A percentile compares a stretch with the other conserved stretches of the same genome.
These are phyloP conservation scores for Alternaria viburni DNA, from an alignment of 2,329 filamentous ascomycete genomes.

Conservation along the genomic window DNA sequence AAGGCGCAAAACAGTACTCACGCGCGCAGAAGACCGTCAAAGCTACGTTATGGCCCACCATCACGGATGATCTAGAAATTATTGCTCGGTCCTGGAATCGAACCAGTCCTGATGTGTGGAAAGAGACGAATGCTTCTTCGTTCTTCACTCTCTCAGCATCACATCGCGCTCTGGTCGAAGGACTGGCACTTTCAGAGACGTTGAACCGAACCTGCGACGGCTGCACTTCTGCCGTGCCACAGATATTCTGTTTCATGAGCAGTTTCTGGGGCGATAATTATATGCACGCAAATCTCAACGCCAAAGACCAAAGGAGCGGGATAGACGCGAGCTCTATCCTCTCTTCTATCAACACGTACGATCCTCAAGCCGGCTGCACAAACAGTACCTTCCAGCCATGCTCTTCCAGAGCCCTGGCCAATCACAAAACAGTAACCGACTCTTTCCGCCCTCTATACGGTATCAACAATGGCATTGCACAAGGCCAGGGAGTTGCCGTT, in stretches of 20 bases:
- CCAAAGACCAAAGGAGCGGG: background rate
- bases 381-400: background rate
- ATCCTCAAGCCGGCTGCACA: too few species aligned
- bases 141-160: background rate
- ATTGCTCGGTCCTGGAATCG: background rate
- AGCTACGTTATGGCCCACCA: too few species aligned
- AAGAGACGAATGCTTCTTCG: background rate
- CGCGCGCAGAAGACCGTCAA: too few species aligned
- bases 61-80: fast-evolving
- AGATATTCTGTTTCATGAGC: background rate
- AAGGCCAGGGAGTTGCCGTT: too few species aligned
- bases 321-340: background rate
- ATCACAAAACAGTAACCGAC: background rate
- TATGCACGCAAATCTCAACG: background rate
- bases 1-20: too few species aligned
- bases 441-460: background rate
- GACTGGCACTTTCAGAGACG: background rate
- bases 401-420: background rate
- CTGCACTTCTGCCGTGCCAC: too few species aligned
- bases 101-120: background rate
- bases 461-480: background rate
- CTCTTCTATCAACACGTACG: background rate
- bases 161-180: background rate
- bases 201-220: background rate
- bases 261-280: background rate